These are phyloP conservation scores for Psilocybe subaeruginosa DNA, from an alignment of 768 basidiomycete species.

Conservation along the genomic window DNA sequence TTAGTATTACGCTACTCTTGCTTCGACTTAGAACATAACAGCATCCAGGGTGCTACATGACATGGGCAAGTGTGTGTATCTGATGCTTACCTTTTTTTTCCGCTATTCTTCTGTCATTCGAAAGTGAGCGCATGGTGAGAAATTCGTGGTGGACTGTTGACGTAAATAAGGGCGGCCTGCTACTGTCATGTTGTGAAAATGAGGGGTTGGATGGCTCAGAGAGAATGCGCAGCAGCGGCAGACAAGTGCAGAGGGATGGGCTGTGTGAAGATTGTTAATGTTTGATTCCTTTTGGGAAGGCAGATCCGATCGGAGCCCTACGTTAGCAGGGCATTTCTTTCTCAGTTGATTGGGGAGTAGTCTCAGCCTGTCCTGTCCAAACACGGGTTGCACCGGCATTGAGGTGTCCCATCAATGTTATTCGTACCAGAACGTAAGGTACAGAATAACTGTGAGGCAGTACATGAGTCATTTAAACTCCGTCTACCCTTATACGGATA, in stretches of 20 bases:
- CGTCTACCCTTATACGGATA: too few species aligned
- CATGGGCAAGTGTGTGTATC: not conserved
- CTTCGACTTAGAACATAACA: too few species aligned
- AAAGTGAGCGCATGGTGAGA: conserved; percentile 6
- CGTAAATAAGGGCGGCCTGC: conserved; percentile 9
- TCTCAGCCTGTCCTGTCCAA: too few species aligned
- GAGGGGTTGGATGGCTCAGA: not conserved
- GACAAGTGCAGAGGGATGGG: not conserved
- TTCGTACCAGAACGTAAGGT: too few species aligned
- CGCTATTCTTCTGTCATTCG: conserved; percentile 16
- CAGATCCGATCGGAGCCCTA: conserved; percentile 41
- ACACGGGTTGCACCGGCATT: too few species aligned
- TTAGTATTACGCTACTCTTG: too few species aligned
- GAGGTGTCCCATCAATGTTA: too few species aligned
- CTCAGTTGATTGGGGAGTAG: conserved; percentile 5
- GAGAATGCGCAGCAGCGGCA: not conserved
- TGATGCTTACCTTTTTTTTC: conserved; percentile 11
- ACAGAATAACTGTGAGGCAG: too few species aligned
- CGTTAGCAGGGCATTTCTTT: conserved; percentile 18
- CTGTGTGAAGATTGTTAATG: conserved; percentile 25
- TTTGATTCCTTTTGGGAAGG: conserved; percentile 34
- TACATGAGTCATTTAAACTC: too few species aligned
- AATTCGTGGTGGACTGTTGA: not conserved
- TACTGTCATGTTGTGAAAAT: conserved; percentile 18
- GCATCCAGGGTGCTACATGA: too few species aligned